phyloP scores from a whole-genome alignment of 148 eudicot genomes.

The Amaranthus hypochondriacus region DNA sequence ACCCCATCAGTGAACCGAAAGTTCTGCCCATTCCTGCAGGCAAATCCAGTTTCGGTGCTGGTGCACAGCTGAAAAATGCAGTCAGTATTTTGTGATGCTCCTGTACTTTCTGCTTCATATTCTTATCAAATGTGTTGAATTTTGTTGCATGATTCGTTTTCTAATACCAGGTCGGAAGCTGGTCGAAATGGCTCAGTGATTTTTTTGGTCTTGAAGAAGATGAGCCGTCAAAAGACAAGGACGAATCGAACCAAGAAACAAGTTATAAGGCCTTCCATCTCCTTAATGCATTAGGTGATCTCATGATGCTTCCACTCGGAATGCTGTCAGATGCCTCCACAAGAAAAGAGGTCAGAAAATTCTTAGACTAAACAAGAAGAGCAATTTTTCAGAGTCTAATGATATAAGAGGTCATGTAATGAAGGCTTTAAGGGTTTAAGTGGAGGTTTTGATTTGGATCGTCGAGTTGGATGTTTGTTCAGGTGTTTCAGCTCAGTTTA shows the following conservation, averaged over 20 bases:
- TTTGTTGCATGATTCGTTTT: constrained; percentile 8
- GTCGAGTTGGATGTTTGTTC: no score
- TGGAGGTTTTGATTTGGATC: no score
- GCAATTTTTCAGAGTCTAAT: no score
- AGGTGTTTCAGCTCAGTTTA: no score
- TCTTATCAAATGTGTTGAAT: neutral
- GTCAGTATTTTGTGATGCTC: constrained; percentile 43
- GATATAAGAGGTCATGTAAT: no score
- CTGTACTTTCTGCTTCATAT: neutral
- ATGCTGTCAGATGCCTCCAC: constrained; percentile 71
- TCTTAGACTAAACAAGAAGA: neutral
- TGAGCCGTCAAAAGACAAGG: constrained; percentile 30
- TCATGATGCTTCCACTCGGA: constrained; percentile 95
- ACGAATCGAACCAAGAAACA: constrained; percentile 26
- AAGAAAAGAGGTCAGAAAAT: constrained; percentile 63
- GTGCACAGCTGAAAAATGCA: constrained; percentile 89
- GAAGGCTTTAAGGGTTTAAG: no score
- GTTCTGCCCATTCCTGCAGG: constrained; percentile 88
- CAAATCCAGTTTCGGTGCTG: constrained; percentile 92
- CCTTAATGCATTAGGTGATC: constrained; percentile 80
- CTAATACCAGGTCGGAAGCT: constrained; percentile 58
- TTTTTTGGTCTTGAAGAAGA: constrained; percentile 64
- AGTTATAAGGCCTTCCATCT: constrained; percentile 68
- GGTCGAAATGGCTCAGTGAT: constrained; percentile 90
- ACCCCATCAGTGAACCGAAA: constrained; percentile 72